A percentile compares a stretch with the other conserved stretches of the same genome.
Evolutionary conservation across 192 early-diverging fungal species (phyloP).

Genomic region (Podila verticillata): DNA sequence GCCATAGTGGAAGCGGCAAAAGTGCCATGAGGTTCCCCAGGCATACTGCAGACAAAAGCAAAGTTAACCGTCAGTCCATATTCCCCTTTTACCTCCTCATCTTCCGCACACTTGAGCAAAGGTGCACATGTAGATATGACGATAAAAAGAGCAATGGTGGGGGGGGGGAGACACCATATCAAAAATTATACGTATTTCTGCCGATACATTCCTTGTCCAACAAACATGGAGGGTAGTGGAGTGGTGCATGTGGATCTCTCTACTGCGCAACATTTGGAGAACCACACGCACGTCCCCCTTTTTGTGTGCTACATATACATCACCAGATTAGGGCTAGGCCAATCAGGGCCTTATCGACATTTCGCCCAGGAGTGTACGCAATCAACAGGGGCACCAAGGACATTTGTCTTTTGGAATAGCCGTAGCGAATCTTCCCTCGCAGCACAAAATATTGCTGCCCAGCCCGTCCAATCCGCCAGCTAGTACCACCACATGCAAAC

Average conservation of each 20-base stretch:
- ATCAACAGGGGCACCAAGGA: not conserved
- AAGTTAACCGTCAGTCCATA: conserved; percentile 8
- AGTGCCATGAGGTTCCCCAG: conserved; percentile 93
- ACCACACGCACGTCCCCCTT: not conserved
- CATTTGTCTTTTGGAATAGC: not conserved
- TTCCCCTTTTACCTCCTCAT: conserved; percentile 1
- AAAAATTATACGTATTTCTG: not conserved
- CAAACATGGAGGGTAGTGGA: not conserved
- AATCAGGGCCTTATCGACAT: conserved; percentile 4
- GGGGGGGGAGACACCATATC: not conserved
- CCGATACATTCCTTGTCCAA: not conserved
- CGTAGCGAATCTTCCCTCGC: not conserved
- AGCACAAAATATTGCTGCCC: not conserved
- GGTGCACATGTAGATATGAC: not conserved
- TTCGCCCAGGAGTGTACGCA: not conserved
- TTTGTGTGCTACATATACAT: not conserved
- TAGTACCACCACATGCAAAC: not conserved
- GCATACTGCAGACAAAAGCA: conserved; percentile 7
- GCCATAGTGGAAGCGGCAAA: conserved; percentile 80
- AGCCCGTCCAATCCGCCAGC: not conserved
- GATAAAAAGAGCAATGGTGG: no score
- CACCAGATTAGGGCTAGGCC: conserved; percentile 6
- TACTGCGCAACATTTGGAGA: not conserved
- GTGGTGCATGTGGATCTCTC: not conserved
- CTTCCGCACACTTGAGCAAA: not conserved